Conservation (phyloP, 768 basidiomycete genomes). For the Pulveroboletus sp. region DNA sequence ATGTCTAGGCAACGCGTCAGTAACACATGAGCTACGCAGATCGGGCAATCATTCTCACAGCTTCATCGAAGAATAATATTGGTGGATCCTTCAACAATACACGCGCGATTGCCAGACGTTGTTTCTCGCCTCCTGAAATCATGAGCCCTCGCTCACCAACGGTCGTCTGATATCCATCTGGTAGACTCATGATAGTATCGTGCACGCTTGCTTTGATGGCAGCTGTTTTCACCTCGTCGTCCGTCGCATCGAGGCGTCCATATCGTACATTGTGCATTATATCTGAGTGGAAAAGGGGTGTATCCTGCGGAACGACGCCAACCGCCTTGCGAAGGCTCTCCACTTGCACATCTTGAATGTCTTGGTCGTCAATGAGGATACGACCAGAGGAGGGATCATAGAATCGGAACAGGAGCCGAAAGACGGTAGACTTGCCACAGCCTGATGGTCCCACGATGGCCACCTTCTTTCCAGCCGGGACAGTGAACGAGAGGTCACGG, state of each 20-base stretch:
- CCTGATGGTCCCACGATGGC: slow-evolving; percentile 97
- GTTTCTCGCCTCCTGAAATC: slow-evolving; percentile 99
- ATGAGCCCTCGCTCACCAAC: slow-evolving; percentile 97
- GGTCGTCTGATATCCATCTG: slow-evolving; percentile 82
- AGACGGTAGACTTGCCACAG: slow-evolving; percentile 95
- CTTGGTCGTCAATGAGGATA: slow-evolving; percentile 88
- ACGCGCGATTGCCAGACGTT: slow-evolving; percentile 89
- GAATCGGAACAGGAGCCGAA: slow-evolving; percentile 91
- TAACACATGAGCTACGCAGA: neutral
- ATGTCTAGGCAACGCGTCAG: slow-evolving; percentile 55
- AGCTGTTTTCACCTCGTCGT: slow-evolving; percentile 84
- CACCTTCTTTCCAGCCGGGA: slow-evolving; percentile 94
- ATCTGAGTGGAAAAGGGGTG: slow-evolving; percentile 93
- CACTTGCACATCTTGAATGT: slow-evolving; percentile 68
- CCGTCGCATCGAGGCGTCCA: slow-evolving; percentile 79
- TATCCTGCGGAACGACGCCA: slow-evolving; percentile 97
- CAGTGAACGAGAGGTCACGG: slow-evolving; percentile 76
- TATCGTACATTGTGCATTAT: slow-evolving; percentile 95
- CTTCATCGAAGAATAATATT: slow-evolving; percentile 98
- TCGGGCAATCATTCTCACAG: slow-evolving; percentile 49
- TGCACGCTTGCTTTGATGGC: slow-evolving; percentile 86
- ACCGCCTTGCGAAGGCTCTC: slow-evolving; percentile 68
- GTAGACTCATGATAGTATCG: slow-evolving; percentile 69
- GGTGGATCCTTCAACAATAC: slow-evolving; percentile 91
- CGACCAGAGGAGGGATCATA: slow-evolving; percentile 78